Base-by-base conservation (phyloP, 768 basidiomycete species). In the Boletus fagicola region DNA sequence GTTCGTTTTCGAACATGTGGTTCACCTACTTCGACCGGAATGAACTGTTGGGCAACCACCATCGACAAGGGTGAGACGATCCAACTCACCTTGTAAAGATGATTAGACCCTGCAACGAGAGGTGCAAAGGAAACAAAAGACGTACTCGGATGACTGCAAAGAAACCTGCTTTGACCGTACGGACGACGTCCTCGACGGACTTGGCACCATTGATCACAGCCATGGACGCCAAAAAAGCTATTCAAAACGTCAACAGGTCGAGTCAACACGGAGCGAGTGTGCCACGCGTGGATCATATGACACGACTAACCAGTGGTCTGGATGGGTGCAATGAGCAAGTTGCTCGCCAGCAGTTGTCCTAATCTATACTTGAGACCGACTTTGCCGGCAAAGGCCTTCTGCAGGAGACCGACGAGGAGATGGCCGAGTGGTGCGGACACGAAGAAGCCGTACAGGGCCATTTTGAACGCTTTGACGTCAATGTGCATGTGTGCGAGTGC, bases 341-440 rank as follows among this genome's bases (percentile, higher is more conserved):
- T 91, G 69, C 82, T 90, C 26, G 87, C 87, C 26, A 92, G 62
- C 56, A 96, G 79, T 73, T 91, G 90, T 20, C 73, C 83, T 48
- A 94, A 62, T 74, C 83, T 87, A 48, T 85, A 83, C 24, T 76
- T 75, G 39, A 82, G 71, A 16, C 84, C 80, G 20, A 84, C 85
- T 74, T 79, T 88, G 39, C 92, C 92, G 0, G 84, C 83, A 66
- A 95, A 94, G 15, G 80, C 80, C 64, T 80, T 86, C 72, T 94
- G 91, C 56, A 94, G 73, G 40, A 78, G 63, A 53, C 87, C 84
- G 20, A 91, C 82, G 58, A 94, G 83, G 69, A 80, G 72, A 67
- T 95, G 93, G 42, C 84, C 80, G 31, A 95, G 69, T 0, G 93
- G 93, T 7, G 92, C 93, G 13, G 91, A 91, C 40, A 95, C 80